Evolutionary conservation across 1,139 yeast genomes (phyloP), one percentile per base, ranked within the genome.

Genomic region (Hyphopichia buzzinii): DNA sequence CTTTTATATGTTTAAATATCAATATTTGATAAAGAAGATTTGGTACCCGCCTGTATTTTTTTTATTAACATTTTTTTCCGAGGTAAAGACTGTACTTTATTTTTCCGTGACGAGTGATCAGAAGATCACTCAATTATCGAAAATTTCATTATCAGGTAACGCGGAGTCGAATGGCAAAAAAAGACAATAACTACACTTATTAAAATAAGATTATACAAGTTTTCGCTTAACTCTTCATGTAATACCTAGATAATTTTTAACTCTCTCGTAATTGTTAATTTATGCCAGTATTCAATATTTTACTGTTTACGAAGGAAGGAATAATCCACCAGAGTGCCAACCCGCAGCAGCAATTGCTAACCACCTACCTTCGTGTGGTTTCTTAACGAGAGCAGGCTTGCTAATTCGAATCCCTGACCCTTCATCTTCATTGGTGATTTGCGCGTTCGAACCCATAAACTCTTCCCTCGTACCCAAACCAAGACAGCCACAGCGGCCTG

Each of bases 311-410:
- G 13, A 8, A 12, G 32, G 26, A 6, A 61, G 52, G 35, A 48
- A 62, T 13, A 67, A 55, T 1, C 73, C 92, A 30, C 81, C 80
- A 1, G 88, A 78, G 39, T 84, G 94, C 94, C 92, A 84, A 2
- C 95, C 95, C n/a, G 81, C 78, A 10, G 88, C 85, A 2, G 84
- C 72, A 33, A 81, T 70, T 1, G 77, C 76, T 43, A 51, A 48
- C 76, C 76, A 54, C 47, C 69, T 63, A 0, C 78, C 79, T 2
- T 53, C 48, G 0, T 64, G 59, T 47, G 48, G 36, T 11, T 23
- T 23, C 15, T 43, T 43, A 4, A 80, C 67, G 26, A 50, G 52
- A 1, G 66, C 57, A 0, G 90, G 90, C 26, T 50, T 61, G 1
- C 36, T 36, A 0, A 79, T 75, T 13, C 62, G 56, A 33, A 64